Conservation (phyloP, 495 filamentous ascomycete genomes). For the Pseudotulostoma volvatum region DNA sequence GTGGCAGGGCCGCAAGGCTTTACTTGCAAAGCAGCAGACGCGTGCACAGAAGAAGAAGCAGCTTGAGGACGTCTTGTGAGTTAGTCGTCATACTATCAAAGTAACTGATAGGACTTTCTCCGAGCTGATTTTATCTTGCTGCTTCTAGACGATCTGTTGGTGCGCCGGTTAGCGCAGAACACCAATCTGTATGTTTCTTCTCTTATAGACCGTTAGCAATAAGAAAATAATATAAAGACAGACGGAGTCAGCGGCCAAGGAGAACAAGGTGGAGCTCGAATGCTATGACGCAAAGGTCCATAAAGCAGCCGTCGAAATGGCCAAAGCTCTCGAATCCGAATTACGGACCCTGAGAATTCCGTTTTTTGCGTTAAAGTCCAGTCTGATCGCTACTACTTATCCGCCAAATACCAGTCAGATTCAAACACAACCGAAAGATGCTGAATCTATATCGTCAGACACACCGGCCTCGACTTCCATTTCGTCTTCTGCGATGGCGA, state of each 20-base stretch:
- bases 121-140: too few species aligned
- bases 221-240: too few species aligned
- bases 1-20: conserved; percentile 37
- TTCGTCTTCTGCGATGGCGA: conserved; percentile 1
- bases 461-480: conserved; percentile 1
- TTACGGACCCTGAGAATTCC: conserved; percentile 43
- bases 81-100: conserved; percentile 2
- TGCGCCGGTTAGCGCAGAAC: conserved; percentile 16
- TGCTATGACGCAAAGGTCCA: conserved; percentile 47
- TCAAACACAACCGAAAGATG: neutral
- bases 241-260: conserved; percentile 23
- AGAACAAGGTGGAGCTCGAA: conserved; percentile 36
- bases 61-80: conserved; percentile 34
- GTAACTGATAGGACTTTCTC: too few species aligned
- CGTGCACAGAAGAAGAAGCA: conserved; percentile 35
- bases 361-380: conserved; percentile 40
- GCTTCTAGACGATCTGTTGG: conserved; percentile 23
- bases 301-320: conserved; percentile 41
- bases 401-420: too few species aligned
- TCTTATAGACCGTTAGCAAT: neutral
- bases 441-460: too few species aligned
- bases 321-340: conserved; percentile 35
- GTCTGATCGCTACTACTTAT: conserved; percentile 10
- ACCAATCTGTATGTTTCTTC: conserved; percentile 1
- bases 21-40: conserved; percentile 32